These are phyloP conservation scores for Obelidium mucronatum DNA, from an alignment of 192 early-diverging fungal species.

Conservation along the genomic window DNA sequence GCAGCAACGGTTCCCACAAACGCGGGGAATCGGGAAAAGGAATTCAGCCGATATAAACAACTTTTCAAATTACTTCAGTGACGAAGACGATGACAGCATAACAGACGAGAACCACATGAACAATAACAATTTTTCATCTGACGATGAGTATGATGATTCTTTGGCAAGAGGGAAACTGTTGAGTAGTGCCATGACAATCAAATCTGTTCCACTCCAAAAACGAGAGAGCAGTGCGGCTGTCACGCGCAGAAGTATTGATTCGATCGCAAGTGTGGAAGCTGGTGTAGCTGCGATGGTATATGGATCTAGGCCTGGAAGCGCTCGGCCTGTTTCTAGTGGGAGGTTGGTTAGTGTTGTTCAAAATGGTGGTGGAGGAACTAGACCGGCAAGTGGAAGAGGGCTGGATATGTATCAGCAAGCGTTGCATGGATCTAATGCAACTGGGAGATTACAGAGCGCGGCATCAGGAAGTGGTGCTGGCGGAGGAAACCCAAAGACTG, in stretches of 20 bases:
- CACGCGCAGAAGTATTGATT: background rate
- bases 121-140: too few species aligned
- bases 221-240: slow-evolving; percentile 45
- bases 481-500: background rate
- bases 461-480: background rate
- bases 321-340: background rate
- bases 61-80: slow-evolving; percentile 26
- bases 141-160: background rate
- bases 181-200: slow-evolving; percentile 56
- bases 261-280: background rate
- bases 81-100: slow-evolving; percentile 6
- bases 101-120: slow-evolving; percentile 22
- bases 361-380: background rate
- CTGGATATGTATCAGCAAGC: background rate
- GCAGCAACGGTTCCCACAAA: too few species aligned
- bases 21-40: background rate
- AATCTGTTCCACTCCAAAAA: slow-evolving; percentile 48
- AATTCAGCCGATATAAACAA: background rate
- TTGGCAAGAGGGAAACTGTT: slow-evolving; percentile 4
- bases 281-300: background rate
- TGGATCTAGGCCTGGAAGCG: background rate
- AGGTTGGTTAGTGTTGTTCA: background rate
- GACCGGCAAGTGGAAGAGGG: background rate
- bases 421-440: background rate
- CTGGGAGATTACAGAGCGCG: background rate